Percentiles rank a stretch among this genome's conserved stretches.
Conservation (phyloP, 495 filamentous ascomycete genomes). For the Aspergillus bertholletiae region DNA sequence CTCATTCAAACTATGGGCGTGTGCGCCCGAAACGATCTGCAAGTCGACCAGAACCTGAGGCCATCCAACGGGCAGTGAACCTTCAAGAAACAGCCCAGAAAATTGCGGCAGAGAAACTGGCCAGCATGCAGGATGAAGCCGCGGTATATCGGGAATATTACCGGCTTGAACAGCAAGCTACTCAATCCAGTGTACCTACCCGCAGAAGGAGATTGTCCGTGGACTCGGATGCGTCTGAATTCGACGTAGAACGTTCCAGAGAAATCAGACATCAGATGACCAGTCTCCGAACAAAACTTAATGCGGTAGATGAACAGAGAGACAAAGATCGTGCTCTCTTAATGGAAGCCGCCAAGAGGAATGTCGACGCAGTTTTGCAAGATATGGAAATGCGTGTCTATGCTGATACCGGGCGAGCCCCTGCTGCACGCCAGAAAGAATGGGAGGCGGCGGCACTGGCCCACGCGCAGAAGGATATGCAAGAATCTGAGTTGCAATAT, state of each 20-base stretch:
- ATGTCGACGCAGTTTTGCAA: slow-evolving; percentile 73
- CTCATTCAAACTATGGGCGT: slow-evolving; percentile 37
- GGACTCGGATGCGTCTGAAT: slow-evolving; percentile 57
- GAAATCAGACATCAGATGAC: slow-evolving; percentile 80
- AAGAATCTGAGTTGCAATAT: slow-evolving; percentile 56
- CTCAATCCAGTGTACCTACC: slow-evolving; percentile 53
- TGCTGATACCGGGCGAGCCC: slow-evolving; percentile 71
- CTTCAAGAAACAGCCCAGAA: slow-evolving; percentile 83
- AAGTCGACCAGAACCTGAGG: slow-evolving; percentile 28
- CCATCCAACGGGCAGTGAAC: slow-evolving; percentile 48
- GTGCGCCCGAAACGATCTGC: slow-evolving; percentile 32
- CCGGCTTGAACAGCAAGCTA: slow-evolving; percentile 48
- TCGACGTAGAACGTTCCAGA: slow-evolving; percentile 65
- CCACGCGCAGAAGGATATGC: slow-evolving; percentile 57
- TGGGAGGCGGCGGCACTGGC: slow-evolving; percentile 75
- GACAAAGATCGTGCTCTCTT: slow-evolving; percentile 69
- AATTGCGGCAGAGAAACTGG: slow-evolving; percentile 76
- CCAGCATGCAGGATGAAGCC: slow-evolving; percentile 72
- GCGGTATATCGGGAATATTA: slow-evolving; percentile 71
- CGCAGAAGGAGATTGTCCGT: slow-evolving; percentile 65
- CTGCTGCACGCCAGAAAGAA: slow-evolving; percentile 63
- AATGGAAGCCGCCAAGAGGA: slow-evolving; percentile 75
- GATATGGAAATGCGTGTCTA: slow-evolving; percentile 78
- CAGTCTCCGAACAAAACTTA: slow-evolving; percentile 62
- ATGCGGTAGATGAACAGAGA: slow-evolving; percentile 71